Evolutionary conservation across 306 rosid species (phyloP).

Genomic region (Glycine soja): DNA sequence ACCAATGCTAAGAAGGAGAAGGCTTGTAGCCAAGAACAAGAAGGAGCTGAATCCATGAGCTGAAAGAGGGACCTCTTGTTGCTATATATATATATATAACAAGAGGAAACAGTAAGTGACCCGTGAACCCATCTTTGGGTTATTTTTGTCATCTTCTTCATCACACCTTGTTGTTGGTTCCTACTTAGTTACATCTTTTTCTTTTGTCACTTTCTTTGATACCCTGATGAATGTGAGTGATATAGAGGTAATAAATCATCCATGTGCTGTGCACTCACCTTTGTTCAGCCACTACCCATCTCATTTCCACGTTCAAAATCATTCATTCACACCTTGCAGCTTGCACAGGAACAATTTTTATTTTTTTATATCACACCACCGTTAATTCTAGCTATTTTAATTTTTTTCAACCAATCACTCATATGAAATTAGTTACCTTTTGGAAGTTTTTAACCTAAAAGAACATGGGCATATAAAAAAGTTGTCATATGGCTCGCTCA

Average conservation of each 20-base stretch:
- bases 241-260: conserved; percentile 26
- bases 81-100: conserved; percentile 21
- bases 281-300: conserved; percentile 36
- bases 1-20: conserved; percentile 43
- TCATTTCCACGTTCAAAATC: conserved; percentile 30
- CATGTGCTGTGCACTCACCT: conserved; percentile 60
- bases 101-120: conserved; percentile 54
- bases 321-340: conserved; percentile 21
- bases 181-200: conserved; percentile 41
- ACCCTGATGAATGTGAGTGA: conserved; percentile 34
- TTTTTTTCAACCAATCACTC: conserved; percentile 17
- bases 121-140: conserved; percentile 69
- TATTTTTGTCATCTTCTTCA: conserved; percentile 69
- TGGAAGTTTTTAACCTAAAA: not conserved
- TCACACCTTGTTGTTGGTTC: conserved; percentile 43
- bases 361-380: not conserved
- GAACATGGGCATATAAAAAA: not conserved
- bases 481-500: conserved; percentile 9
- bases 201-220: conserved; percentile 37
- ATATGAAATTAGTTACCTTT: conserved; percentile 11
- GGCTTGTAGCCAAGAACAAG: conserved; percentile 48
- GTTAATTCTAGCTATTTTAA: not conserved
- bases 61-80: not conserved
- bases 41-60: conserved; percentile 50
- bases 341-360: not conserved